phyloP scores from a whole-genome alignment of 1,284 basidiomycete genomes.

The Porphyrellus sp. region DNA sequence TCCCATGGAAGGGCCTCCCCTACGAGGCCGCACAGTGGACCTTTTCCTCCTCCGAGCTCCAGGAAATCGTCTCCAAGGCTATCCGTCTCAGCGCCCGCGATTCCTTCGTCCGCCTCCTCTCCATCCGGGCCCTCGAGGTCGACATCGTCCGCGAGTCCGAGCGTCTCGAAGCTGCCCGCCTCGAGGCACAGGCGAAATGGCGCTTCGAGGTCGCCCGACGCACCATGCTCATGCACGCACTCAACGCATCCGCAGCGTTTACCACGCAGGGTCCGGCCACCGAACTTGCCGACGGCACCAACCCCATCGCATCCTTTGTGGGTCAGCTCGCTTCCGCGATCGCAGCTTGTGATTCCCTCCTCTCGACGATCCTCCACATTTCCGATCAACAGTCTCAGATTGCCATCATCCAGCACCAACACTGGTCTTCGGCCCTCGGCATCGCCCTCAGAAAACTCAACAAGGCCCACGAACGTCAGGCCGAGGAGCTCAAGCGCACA shows the following conservation, averaged over 20 bases:
- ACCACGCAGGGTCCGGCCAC: not conserved
- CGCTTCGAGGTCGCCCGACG: constrained; percentile 66
- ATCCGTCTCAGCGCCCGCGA: constrained; percentile 69
- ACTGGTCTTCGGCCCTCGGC: constrained; percentile 69
- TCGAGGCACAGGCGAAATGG: constrained; percentile 58
- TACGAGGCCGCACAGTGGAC: constrained; percentile 76
- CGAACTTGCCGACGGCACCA: constrained; percentile 11
- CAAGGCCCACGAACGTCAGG: constrained; percentile 63
- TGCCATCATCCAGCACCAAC: constrained; percentile 54
- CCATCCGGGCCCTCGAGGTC: constrained; percentile 56
- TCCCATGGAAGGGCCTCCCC: constrained; percentile 64
- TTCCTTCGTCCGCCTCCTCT: constrained; percentile 67
- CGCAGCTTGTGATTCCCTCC: constrained; percentile 55
- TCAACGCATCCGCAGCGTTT: constrained; percentile 42
- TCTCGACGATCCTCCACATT: constrained; percentile 54
- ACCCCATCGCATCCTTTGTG: constrained; percentile 41
- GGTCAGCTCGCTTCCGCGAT: constrained; percentile 58
- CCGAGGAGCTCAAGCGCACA: constrained; percentile 49
- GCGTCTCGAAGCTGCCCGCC: constrained; percentile 50
- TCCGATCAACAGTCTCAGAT: constrained; percentile 66
- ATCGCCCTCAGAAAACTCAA: constrained; percentile 77
- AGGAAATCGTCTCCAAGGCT: constrained; percentile 68
- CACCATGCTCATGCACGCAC: constrained; percentile 66
- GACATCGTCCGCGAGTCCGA: constrained; percentile 56
- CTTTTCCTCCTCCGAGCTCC: constrained; percentile 63